Evolutionary conservation across 306 rosid genomes (phyloP), one percentile per base, ranked within the genome.

Genomic region (Pueraria montana): DNA sequence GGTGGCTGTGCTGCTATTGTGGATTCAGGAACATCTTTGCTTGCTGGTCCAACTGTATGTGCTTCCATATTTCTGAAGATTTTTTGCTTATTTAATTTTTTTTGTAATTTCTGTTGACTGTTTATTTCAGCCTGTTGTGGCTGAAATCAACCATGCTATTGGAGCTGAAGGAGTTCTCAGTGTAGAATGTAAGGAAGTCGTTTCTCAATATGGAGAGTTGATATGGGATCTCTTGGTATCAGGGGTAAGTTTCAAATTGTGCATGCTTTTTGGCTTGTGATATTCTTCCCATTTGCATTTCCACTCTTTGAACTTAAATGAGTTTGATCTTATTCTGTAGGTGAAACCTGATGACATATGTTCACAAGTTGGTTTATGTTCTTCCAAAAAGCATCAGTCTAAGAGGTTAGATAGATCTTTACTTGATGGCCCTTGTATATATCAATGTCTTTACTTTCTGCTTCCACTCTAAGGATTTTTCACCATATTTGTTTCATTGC

Each of bases 1-100:
- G 90, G 88, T 48, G 97, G 97, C 26, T 92, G 98, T 83, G 94
- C 92, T 84, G 96, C 94, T 68, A 83, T 91, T 82, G 92, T 92
- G 87, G 98, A 94, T 87, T 92, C 98, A 4, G 97, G 97, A 86
- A 92, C 97, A 48, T 94, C 98, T 83, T 88, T 94, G 80, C 94
- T 94, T 64, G 88, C 92, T 76, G 98, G 97, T 69, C 98, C 98
- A 82, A 92, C 96, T 1, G 98, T 94, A 90, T 71, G 88, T 83
- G 69, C 74, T 79, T 84, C 78, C 43, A 12, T 80, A 81, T 62
- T 71, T 72, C 34, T 49, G 21, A 50, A 46, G 0, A 16, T 16
- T 32, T 72, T 43, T 43, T 75, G 56, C 74, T 26, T 53, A 45
- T 42, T 13, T 23, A 12, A 43, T 53, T 49, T 34, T 34, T 43